These are phyloP conservation scores for Colletotrichum orbiculare DNA, from an alignment of 2,329 filamentous ascomycete species.

Conservation along the genomic window DNA sequence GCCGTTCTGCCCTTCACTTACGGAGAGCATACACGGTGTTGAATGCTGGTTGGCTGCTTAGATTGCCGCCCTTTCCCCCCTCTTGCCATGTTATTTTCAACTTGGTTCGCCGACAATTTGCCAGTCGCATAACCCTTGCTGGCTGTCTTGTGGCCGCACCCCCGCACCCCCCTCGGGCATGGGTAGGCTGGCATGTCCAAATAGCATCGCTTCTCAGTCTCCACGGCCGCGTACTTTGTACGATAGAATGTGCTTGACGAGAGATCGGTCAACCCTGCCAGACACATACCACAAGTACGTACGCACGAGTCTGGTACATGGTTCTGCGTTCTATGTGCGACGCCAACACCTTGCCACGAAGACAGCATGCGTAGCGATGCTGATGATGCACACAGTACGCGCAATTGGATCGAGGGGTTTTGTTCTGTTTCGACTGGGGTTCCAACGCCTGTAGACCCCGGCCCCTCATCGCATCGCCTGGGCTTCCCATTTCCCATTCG, in stretches of 20 bases:
- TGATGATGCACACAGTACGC: not conserved
- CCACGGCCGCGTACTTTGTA: too few relatives aligned
- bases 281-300: too few relatives aligned
- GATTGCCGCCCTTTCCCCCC: slow-evolving; percentile 17
- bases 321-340: too few relatives aligned
- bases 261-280: too few relatives aligned
- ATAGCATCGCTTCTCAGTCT: too few relatives aligned
- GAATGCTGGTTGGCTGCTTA: slow-evolving; percentile 19
- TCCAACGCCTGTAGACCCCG: slow-evolving; percentile 20
- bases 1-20: slow-evolving; percentile 13
- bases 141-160: not conserved
- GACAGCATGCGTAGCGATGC: too few relatives aligned
- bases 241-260: too few relatives aligned
- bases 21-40: slow-evolving; percentile 22
- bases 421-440: not conserved
- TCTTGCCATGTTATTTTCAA: slow-evolving; percentile 5
- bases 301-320: too few relatives aligned
- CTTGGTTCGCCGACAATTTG: not conserved
- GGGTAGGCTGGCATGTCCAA: too few relatives aligned
- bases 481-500: slow-evolving; percentile 4
- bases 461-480: slow-evolving; percentile 23
- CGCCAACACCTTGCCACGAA: too few relatives aligned
- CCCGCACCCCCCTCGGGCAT: too few relatives aligned
- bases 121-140: slow-evolving; percentile 8
- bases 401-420: slow-evolving; percentile 6